Evolutionary conservation across 164 flowering plant species (phyloP), one percentile per base, ranked within the genome.

Genomic region (Euptelea pleiosperma): DNA sequence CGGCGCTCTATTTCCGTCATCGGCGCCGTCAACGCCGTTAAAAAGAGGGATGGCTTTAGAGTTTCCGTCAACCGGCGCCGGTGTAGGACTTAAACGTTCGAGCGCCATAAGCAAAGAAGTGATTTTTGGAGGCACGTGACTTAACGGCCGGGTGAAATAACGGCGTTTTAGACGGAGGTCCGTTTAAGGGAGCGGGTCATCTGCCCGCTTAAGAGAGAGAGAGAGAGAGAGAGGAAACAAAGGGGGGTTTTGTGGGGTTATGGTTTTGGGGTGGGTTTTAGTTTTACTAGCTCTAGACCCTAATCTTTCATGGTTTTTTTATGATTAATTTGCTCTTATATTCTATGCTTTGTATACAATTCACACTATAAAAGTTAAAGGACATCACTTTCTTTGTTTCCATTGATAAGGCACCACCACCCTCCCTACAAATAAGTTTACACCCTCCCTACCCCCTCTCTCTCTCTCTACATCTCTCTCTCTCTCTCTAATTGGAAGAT

Each of bases 1-100:
- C 47, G 92, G 82, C 0, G 84, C 69, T 37, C 73, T 70, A 31
- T 36, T 57, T 36, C 47, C 68, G 19, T 70, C 83, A 37, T 69
- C 77, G n/a, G n/a, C n/a, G n/a, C n/a, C n/a, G n/a, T n/a, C n/a
- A n/a, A n/a, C n/a, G 6, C 58, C 58, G 54, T 57, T 64, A 25
- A 30, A 16, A 7, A n/a, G n/a, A n/a, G n/a, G n/a, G n/a, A 31
- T 21, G 43, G 52, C 34, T 40, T 33, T 43, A 5, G 42, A 12
- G 21, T 33, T 14, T 28, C 52, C 51, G 19, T 52, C 65, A 1
- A n/a, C 33, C 19, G 21, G 29, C 6, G 45, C 58, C 11, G 33
- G 12, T 26, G 58, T 4, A 5, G 14, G 19, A 8, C 34, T 39
- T 24, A 55, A 25, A 21, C 2, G 45, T 34, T 55, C 62, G 8